Evolutionary conservation across 1,284 basidiomycete genomes (phyloP), one percentile per base, ranked within the genome.

Genomic region (Boletellus deceptivus): DNA sequence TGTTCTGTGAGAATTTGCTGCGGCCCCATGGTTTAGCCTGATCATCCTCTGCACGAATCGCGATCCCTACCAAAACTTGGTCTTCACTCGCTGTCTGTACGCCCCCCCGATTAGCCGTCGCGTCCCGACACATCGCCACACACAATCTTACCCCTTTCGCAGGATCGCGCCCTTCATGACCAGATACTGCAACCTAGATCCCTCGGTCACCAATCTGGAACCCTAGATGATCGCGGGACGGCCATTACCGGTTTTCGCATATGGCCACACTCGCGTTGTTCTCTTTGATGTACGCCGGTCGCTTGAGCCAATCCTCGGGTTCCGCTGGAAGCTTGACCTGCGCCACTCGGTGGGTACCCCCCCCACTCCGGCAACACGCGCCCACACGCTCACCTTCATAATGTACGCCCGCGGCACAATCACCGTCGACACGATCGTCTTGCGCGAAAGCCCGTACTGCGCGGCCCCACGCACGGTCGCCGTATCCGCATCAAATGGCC

Each of bases 401-500:
- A 90, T 80, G 63, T 91, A 92, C 18, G 86, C 84, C 50, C 84
- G 77, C 29, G 90, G 89, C 18, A 81, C 82, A 49, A 92, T 86
- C 38, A 91, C 79, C 46, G 82, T 87, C 16, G 86, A 87, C 6
- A 91, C 89, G 17, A 91, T 75, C 34, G 80, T 73, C 58, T 82
- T 75, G 43, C 81, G 78, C 22, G 87, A 84, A 20, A 92, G 74
- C n/a, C 89, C 90, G 67, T 91, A 92, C 63, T 83, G 79, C 41
- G 90, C 90, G 13, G 87, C 89, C 36, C 89, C 90, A 48, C 89
- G 83, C 49, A 87, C 71, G 6, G 89, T 91, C 3, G 90, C 89
- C 17, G 90, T 91, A 63, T 93, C 90, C 22, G 85, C 83, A 68
- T 92, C 91, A 27, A 83, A 75, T 29, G 90, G 89, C 46, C 87